Base-by-base conservation (phyloP, 2,329 filamentous ascomycete genomes). In the Aspergillus neotritici region DNA sequence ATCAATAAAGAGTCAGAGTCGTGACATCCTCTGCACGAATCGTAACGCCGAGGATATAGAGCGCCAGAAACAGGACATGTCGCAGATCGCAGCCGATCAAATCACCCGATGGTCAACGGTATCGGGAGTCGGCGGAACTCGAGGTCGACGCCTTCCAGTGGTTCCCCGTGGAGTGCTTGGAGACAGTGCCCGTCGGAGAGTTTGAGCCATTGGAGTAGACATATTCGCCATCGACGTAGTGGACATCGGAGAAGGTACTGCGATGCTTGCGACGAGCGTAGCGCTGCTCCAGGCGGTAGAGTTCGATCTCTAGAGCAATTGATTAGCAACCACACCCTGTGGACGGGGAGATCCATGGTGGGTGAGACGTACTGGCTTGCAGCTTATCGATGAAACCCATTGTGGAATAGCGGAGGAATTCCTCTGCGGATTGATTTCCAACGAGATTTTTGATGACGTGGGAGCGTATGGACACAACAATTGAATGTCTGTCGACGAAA, bases 201-300 rank as follows among this genome's bases (percentile, higher is more conserved):
- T 56, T 61, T 17, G 62, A 49, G 31, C 60, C 55, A 39, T 65
- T 65, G 40, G 57, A 76, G 76, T 89, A 94, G 66, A 95, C 76
- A 72, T 96, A 96, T 73, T 96, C 91, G 69, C 90, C 93, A 64
- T 97, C 87, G 52, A 96, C 86, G 68, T 97, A 97, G 65, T 87
- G 79, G 25, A 89, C 91, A 60, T 87, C 89, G 62, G 86, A 82
- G 67, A 94, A 95, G 48, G 87, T 93, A 42, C 83, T 90, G 65
- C 91, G 87, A 57, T 91, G 87, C 60, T 91, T 88, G 64, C 88
- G 85, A 60, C 86, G 86, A 40, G 90, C 94, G 75, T 97, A 97
- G 58, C 88, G 85, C 73, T 96, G 85, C 73, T 97, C 91, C 55
- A 97, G 83, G 38, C 89, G 87, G 76, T 94, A 93, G 61, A 97